These are phyloP conservation scores for Argentina anserina DNA, from an alignment of 306 rosid species.

Conservation along the genomic window DNA sequence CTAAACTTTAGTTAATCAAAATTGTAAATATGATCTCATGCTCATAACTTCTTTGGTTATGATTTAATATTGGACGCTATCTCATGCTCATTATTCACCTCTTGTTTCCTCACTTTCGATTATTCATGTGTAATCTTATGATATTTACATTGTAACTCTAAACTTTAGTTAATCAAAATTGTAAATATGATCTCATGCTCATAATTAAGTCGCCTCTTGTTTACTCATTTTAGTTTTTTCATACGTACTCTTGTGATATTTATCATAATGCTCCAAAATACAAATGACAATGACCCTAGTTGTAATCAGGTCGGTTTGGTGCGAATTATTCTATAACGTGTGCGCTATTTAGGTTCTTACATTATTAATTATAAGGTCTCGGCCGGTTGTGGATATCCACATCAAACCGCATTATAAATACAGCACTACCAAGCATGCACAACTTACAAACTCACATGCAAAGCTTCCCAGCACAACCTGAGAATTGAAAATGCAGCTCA, in stretches of 20 bases:
- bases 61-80: no score
- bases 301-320: neutral
- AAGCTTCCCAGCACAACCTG: constrained; percentile 2
- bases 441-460: constrained; percentile 16
- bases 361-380: neutral
- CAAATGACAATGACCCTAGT: neutral
- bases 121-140: no score
- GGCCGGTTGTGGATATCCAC: constrained; percentile 1
- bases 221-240: neutral
- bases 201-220: no score
- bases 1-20: no score
- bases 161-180: no score
- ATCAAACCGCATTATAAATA: constrained; percentile 41
- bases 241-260: neutral
- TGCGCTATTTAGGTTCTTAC: neutral
- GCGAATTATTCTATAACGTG: neutral
- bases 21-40: no score
- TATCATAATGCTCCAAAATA: neutral
- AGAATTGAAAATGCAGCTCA: constrained; percentile 41
- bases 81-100: no score
- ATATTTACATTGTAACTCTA: no score
- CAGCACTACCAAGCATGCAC: constrained; percentile 33
- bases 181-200: neutral
- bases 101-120: no score
- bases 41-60: no score